Conservation (phyloP, 306 rosid species). For the Gynostemma pentaphyllum region DNA sequence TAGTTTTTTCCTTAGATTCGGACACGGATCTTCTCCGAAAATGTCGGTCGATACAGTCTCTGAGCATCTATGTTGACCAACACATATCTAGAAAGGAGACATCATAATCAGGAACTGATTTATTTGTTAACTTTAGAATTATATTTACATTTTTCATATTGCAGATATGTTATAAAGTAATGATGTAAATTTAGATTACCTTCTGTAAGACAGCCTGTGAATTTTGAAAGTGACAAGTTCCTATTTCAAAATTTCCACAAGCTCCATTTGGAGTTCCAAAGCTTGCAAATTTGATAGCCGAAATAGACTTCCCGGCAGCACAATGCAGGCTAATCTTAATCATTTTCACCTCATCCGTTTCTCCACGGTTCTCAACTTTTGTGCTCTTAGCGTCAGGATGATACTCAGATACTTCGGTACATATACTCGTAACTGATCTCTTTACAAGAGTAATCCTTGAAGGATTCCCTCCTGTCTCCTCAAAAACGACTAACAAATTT, state of each 20-base stretch:
- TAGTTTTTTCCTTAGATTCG: conserved; percentile 33
- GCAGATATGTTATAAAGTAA: not conserved
- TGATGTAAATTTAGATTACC: conserved; percentile 26
- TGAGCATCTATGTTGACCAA: conserved; percentile 41
- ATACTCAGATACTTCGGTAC: conserved; percentile 46
- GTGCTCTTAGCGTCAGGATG: conserved; percentile 30
- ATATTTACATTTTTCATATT: not conserved
- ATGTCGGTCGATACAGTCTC: conserved; percentile 32
- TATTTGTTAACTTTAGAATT: not conserved
- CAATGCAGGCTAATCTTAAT: conserved; percentile 51
- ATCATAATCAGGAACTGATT: not conserved
- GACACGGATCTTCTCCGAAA: conserved; percentile 64
- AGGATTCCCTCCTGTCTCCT: conserved; percentile 65
- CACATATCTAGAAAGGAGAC: conserved; percentile 33
- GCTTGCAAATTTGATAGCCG: conserved; percentile 71
- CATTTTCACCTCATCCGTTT: conserved; percentile 24
- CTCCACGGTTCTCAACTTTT: conserved; percentile 27
- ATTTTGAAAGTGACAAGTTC: conserved; percentile 52
- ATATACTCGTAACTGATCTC: conserved; percentile 47
- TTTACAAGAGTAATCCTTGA: conserved; percentile 42
- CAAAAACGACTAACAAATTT: conserved; percentile 56
- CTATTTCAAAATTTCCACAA: conserved; percentile 57
- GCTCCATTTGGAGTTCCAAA: conserved; percentile 72
- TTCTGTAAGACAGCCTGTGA: conserved; percentile 42
- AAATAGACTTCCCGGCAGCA: conserved; percentile 44